Percentiles rank a stretch among this genome's conserved stretches.
Evolutionary conservation across 352 stramenopile species (phyloP).

Genomic region (Blastocystis hominis): DNA sequence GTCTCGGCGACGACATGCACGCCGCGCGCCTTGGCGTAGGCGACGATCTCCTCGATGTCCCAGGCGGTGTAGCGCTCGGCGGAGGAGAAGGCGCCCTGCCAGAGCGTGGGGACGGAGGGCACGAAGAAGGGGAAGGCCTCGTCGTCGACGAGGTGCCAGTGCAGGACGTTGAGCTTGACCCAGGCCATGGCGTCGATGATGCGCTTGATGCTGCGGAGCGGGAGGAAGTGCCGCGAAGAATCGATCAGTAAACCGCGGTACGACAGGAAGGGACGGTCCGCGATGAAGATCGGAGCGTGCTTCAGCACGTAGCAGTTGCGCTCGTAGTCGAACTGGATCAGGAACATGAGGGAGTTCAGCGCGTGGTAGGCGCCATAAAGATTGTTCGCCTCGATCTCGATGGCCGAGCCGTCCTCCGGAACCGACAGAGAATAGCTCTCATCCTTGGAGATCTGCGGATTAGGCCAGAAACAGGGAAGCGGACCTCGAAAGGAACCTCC

Average conservation of each 20-base stretch:
- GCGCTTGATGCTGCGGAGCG: conserved; percentile 52
- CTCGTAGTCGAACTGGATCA: conserved; percentile 63
- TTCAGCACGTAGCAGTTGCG: conserved; percentile 57
- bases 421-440: conserved; percentile 60
- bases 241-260: conserved; percentile 59
- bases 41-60: conserved; percentile 55
- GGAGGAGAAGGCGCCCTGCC: conserved; percentile 53
- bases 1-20: conserved; percentile 59
- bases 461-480: background rate
- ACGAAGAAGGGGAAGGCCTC: conserved; percentile 58
- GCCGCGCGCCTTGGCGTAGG: conserved; percentile 47
- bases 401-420: conserved; percentile 8
- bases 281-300: conserved; percentile 58
- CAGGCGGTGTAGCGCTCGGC: conserved; percentile 63
- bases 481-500: background rate
- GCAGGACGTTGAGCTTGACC: conserved; percentile 61
- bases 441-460: conserved; percentile 52
- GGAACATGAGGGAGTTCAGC: conserved; percentile 65
- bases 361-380: conserved; percentile 64
- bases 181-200: conserved; percentile 60
- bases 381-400: conserved; percentile 61
- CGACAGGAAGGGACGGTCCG: conserved; percentile 62
- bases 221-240: conserved; percentile 57
- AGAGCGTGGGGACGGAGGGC: background rate
- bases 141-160: conserved; percentile 60